These are phyloP conservation scores for Lachancea thermotolerans DNA, from an alignment of 805 yeast genomes.

Conservation along the genomic window DNA sequence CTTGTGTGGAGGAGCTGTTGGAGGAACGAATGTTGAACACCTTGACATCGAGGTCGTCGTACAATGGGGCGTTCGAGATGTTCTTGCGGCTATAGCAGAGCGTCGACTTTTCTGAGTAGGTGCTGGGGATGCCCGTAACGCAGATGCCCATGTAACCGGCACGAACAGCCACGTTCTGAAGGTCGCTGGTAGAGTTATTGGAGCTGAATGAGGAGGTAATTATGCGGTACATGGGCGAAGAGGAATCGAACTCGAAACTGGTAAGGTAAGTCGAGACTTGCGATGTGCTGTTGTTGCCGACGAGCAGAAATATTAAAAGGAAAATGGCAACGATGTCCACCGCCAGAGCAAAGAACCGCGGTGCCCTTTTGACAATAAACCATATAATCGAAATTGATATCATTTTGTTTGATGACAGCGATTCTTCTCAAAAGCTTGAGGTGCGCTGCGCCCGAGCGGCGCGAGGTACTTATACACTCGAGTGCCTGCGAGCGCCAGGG, in stretches of 20 bases:
- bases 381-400: slow-evolving; percentile 14
- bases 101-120: slow-evolving; percentile 12
- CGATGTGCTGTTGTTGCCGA: slow-evolving; percentile 45
- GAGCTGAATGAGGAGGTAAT: slow-evolving; percentile 36
- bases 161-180: slow-evolving; percentile 38
- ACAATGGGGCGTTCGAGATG: slow-evolving; percentile 17
- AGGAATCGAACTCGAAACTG: slow-evolving; percentile 41
- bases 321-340: slow-evolving; percentile 43
- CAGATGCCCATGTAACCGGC: slow-evolving; percentile 57
- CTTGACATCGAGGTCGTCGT: slow-evolving; percentile 23
- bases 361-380: slow-evolving; percentile 33
- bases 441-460: neutral
- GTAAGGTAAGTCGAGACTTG: slow-evolving; percentile 47
- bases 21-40: slow-evolving; percentile 18
- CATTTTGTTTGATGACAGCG: slow-evolving; percentile 2
- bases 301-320: slow-evolving; percentile 46
- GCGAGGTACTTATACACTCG: too few relatives aligned
- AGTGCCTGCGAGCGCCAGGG: too few relatives aligned
- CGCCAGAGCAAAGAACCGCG: slow-evolving; percentile 37
- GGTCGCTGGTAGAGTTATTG: slow-evolving; percentile 19
- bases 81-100: slow-evolving; percentile 26
- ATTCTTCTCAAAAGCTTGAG: neutral
- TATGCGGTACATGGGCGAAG: slow-evolving; percentile 38
- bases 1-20: slow-evolving; percentile 22
- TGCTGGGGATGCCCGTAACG: slow-evolving; percentile 31